Evolutionary conservation across 1,284 basidiomycete species (phyloP).

Genomic region (Ceratobasidium sp.): DNA sequence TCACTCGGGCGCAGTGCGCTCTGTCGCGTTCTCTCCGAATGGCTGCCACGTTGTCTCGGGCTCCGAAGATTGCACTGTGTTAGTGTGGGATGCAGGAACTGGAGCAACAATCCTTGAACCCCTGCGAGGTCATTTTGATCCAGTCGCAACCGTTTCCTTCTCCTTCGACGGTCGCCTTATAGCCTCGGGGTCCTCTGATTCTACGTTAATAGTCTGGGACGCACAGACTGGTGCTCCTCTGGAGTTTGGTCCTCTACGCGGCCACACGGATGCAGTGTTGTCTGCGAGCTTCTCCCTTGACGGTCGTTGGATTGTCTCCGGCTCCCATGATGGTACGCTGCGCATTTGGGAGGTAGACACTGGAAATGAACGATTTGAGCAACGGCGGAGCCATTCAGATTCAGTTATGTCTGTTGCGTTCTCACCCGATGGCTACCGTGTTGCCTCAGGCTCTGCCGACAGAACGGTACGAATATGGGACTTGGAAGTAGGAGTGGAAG

Average conservation of each 20-base stretch:
- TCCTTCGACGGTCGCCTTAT: neutral
- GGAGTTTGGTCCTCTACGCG: neutral
- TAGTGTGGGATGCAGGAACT: neutral
- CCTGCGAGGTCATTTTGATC: neutral
- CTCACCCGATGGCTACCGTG: no score
- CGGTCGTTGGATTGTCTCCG: neutral
- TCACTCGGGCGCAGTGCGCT: neutral
- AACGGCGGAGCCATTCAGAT: no score
- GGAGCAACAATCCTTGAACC: neutral
- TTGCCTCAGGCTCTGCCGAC: neutral
- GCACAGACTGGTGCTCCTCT: neutral
- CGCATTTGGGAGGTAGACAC: no score
- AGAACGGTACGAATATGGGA: constrained; percentile 2
- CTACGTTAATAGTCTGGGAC: neutral
- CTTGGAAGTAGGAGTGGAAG: no score
- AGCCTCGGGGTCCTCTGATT: constrained; percentile 1
- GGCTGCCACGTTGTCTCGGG: neutral
- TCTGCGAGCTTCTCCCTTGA: neutral
- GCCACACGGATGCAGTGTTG: neutral
- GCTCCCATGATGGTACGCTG: neutral
- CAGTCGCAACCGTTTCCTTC: constrained; percentile 1
- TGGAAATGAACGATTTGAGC: no score
- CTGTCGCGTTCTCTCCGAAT: neutral
- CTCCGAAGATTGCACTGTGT: neutral
- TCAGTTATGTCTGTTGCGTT: no score